Base-by-base conservation (phyloP, 2,329 filamentous ascomycete genomes). In the Sordariomycetes sp. region DNA sequence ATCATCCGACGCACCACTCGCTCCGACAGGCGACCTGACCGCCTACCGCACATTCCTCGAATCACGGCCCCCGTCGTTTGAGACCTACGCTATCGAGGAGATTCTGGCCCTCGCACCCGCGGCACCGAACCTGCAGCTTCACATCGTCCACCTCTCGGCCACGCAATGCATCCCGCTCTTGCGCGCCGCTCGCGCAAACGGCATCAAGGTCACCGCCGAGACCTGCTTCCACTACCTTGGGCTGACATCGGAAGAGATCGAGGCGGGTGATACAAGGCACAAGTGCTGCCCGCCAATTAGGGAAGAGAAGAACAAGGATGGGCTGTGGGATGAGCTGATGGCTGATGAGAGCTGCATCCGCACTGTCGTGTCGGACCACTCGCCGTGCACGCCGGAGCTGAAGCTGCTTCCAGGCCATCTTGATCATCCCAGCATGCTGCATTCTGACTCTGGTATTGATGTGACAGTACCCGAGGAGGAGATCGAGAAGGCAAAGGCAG, bases 221-320 rank as follows among this genome's bases (percentile, higher is more conserved):
- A 94, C 88, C 3, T 94, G 88, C 64, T 94, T 93, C 70, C 88
- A 94, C 65, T 95, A 94, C 58, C 76, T 95, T 11, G 83, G 82
- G 4, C 70, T 95, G 3, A 80, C 85, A 0, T 79, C 87, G 0
- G 88, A 95, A 61, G 70, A 80, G 43, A 84, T 95, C 38, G 70
- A 76, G 38, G 75, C 86, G 43, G 88, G 88, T 29, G 88, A 95
- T 58, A 94, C 87, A 19, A 65, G 88, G 37, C 87, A 94, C 66
- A 95, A 95, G 61, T 95, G 88, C 70, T 94, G 88, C 57, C 88
- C 88, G 19, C 88, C 88, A 0, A 94, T 95, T 54, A 82, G 88
- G 35, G 79, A 75, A 42, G 76, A 81, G 48, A 63, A 70, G 25
- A 95, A 95, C 63, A 84, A 90, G 49, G 83, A 94, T 48, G 74